Evolutionary conservation across 805 yeast genomes (phyloP).

Genomic region (Priceomyces castillae): DNA sequence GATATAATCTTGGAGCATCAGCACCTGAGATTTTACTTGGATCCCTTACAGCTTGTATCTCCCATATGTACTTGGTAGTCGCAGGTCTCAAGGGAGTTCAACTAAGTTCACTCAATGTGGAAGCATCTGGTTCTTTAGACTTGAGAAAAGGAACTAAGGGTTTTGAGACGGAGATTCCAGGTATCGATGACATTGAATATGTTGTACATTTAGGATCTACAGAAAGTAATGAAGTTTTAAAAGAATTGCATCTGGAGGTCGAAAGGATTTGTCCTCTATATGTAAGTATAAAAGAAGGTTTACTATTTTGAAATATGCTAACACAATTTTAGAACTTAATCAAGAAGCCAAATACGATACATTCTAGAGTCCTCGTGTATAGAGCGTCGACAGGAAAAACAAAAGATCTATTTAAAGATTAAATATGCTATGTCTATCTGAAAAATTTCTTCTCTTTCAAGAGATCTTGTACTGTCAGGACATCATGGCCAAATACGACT

Average conservation of each 20-base stretch:
- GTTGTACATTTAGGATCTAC: background rate
- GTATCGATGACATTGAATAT: background rate
- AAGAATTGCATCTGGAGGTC: background rate
- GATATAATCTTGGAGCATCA: background rate
- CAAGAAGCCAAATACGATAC: background rate
- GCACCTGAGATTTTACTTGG: conserved; percentile 1
- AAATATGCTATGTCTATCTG: background rate
- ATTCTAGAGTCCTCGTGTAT: background rate
- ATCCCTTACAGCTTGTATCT: conserved; percentile 1
- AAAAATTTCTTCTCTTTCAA: background rate
- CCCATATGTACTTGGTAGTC: background rate
- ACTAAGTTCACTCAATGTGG: background rate
- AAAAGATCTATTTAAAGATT: background rate
- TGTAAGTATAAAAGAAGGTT: background rate
- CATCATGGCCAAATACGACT: conserved; percentile 1
- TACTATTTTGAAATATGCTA: too few relatives aligned
- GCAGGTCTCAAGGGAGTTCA: background rate
- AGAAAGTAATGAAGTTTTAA: background rate
- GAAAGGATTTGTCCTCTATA: background rate
- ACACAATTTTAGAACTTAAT: background rate
- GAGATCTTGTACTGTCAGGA: background rate
- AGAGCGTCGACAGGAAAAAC: background rate
- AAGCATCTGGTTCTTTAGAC: background rate
- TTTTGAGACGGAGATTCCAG: background rate
- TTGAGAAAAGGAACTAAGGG: background rate